Base-by-base conservation (phyloP, 1,284 basidiomycete species). In the Polyporus tsugae region DNA sequence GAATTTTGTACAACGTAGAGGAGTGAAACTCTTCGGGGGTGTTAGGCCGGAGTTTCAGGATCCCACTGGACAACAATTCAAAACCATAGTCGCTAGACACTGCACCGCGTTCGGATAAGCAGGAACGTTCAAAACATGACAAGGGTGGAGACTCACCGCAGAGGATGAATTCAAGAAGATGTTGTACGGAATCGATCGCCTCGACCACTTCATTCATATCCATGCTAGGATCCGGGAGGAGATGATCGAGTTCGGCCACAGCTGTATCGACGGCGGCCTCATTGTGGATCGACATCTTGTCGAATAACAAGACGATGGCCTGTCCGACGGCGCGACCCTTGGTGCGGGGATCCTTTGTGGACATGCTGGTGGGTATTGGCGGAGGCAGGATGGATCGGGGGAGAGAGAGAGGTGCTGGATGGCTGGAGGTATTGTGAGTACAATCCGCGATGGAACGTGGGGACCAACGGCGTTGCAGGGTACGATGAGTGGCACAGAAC, bases 1-100 rank as follows among this genome's bases (percentile, higher is more conserved):
- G 83, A 73, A 89, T 78, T 39, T 80, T 69, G 35, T 76, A 73
- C 46, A 82, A 46, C 5, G 62, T 15, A 15, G 70, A 73, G 7
- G 53, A 11, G 15, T 36, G 38, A 41, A 65, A 70, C 3, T 33
- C 36, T 7, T 62, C 63, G 2, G 68, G 49, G 4, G 35, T 39
- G 7, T 29, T 38, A 6, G 70, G 70, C 9, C 9, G 17, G 15
- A 10, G 9, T 52, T 52, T 22, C 15, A 58, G 10, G 33, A 58
- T 35, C 17, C 9, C 33, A 17, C 29, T 17, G 36, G 35, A 58
- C 4, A 58, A 19, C n/a, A n/a, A 19, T 2, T 19, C 55, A 19
- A 58, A 35, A 33, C 19, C 44, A 4, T 38, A n/a, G 33, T 58
- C 36, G 35, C 19, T n/a, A 17, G 36, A 33, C 13, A 58, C 19